Base-by-base conservation (phyloP, 2,329 filamentous ascomycete genomes). In the Clonostachys solani region DNA sequence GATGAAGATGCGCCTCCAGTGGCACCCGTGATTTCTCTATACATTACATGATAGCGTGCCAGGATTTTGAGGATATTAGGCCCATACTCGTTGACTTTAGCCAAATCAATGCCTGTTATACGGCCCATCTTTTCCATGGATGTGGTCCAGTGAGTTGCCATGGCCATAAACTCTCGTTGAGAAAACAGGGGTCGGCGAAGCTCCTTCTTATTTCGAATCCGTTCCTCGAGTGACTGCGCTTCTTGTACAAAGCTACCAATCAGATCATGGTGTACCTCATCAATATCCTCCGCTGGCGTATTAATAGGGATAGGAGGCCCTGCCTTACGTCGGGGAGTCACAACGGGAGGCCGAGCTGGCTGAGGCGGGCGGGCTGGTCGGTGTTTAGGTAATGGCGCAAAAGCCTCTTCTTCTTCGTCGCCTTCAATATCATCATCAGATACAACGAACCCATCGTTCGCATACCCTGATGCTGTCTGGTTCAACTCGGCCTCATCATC, bases 131-230 rank as follows among this genome's bases (percentile, higher is more conserved):
- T 70, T 15, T 79, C 75, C 10, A 81, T 57, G 9, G 73, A 80
- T 8, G 70, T 73, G 1, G 87, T 87, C 73, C 87, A 86, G 34
- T 73, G 66, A 44, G 90, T 80, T 12, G 80, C 84, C 86, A 94
- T 92, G 54, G 86, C 78, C 35, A 84, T 80, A 44, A 91, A 75
- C 13, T 89, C 75, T 18, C 73, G 74, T 50, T 90, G 84, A 0
- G 81, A 83, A 60, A 94, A 94, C 1, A 85, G 69, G 5, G 78
- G 74, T 18, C 73, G 70, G 9, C 80, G 75, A 33, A 86, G 64
- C 5, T 72, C 70, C 44, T 80, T 79, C 19, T 72, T 71, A 51
- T 81, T 79, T 55, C 85, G 78, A 19, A 92, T 71, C 2, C 74
- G 68, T 55, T 84, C 80, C 54, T 86, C 81, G 15, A 81, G 47